Conservation (phyloP, 495 filamentous ascomycete species). For the Penicillium bovifimosum region DNA sequence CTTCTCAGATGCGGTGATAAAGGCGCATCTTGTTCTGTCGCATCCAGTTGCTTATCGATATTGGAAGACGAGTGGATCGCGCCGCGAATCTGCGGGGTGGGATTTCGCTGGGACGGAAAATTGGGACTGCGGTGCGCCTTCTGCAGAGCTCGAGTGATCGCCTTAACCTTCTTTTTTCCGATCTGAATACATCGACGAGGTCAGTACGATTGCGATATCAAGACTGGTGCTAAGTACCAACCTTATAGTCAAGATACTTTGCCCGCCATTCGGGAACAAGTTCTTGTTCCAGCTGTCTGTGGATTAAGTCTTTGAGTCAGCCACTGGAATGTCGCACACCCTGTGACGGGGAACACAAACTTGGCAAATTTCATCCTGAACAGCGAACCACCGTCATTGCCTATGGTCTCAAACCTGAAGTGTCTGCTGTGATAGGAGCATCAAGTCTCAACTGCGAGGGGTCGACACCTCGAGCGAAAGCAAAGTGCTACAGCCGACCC, state of each 20-base stretch:
- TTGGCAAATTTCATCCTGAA: slow-evolving; percentile 60
- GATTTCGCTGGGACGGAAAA: slow-evolving; percentile 34
- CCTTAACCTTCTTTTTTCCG: slow-evolving; percentile 90
- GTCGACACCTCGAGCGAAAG: neutral
- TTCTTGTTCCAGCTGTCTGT: slow-evolving; percentile 75
- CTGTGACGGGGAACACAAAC: slow-evolving; percentile 30
- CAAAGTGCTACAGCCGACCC: neutral
- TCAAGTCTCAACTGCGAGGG: slow-evolving; percentile 1
- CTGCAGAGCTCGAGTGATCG: slow-evolving; percentile 63
- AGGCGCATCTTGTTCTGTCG: slow-evolving; percentile 9
- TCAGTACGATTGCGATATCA: neutral
- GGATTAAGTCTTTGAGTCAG: slow-evolving; percentile 20
- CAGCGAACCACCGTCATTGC: slow-evolving; percentile 19
- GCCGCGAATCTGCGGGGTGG: slow-evolving; percentile 30
- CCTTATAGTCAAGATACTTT: slow-evolving; percentile 92
- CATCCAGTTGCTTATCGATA: slow-evolving; percentile 22
- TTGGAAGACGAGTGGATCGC: slow-evolving; percentile 12
- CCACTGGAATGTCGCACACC: slow-evolving; percentile 12
- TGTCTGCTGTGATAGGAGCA: neutral
- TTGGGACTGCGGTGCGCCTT: slow-evolving; percentile 53
- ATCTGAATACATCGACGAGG: slow-evolving; percentile 26
- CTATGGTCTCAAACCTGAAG: slow-evolving; percentile 1
- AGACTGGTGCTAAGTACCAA: slow-evolving; percentile 8
- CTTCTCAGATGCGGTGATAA: slow-evolving; percentile 9
- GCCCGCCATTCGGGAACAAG: slow-evolving; percentile 88